These are phyloP conservation scores for Grammothele lineata DNA, from an alignment of 768 basidiomycete species.

Conservation along the genomic window DNA sequence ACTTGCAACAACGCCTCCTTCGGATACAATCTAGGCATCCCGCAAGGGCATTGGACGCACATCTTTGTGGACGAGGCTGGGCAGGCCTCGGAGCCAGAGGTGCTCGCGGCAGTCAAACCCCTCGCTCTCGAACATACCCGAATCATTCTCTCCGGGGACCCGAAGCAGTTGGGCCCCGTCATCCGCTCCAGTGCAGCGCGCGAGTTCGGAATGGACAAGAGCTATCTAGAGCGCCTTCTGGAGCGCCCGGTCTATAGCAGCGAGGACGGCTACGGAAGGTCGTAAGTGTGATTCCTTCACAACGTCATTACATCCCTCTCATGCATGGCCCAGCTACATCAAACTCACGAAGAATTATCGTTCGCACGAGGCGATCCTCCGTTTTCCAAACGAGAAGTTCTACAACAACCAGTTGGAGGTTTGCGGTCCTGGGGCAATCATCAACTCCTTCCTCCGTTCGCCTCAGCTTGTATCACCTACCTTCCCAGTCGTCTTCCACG, in stretches of 20 bases:
- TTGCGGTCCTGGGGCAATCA: conserved; percentile 22
- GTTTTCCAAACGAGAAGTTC: conserved; percentile 47
- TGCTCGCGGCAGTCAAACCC: conserved; percentile 57
- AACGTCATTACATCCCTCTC: not conserved
- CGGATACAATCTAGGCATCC: conserved; percentile 50
- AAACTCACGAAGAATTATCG: conserved; percentile 52
- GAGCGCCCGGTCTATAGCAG: conserved; percentile 25
- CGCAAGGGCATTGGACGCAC: conserved; percentile 59
- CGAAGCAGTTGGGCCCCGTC: conserved; percentile 68
- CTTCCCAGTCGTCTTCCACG: conserved; percentile 33
- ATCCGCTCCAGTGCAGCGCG: conserved; percentile 55
- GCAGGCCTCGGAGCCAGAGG: conserved; percentile 68
- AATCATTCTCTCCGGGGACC: conserved; percentile 64
- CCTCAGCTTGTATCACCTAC: conserved; percentile 23
- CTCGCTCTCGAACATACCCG: conserved; percentile 51
- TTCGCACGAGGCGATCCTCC: conserved; percentile 49
- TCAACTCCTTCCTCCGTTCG: conserved; percentile 24
- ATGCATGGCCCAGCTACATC: conserved; percentile 7
- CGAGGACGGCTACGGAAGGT: conserved; percentile 18
- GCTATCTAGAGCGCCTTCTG: conserved; percentile 56
- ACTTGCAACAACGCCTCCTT: conserved; percentile 65
- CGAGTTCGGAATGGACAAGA: conserved; percentile 51
- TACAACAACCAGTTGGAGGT: conserved; percentile 32
- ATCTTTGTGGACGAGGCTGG: conserved; percentile 73
- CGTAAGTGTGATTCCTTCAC: conserved; percentile 23